Base-by-base conservation (phyloP, 805 yeast species). In the Yarrowia sp. region DNA sequence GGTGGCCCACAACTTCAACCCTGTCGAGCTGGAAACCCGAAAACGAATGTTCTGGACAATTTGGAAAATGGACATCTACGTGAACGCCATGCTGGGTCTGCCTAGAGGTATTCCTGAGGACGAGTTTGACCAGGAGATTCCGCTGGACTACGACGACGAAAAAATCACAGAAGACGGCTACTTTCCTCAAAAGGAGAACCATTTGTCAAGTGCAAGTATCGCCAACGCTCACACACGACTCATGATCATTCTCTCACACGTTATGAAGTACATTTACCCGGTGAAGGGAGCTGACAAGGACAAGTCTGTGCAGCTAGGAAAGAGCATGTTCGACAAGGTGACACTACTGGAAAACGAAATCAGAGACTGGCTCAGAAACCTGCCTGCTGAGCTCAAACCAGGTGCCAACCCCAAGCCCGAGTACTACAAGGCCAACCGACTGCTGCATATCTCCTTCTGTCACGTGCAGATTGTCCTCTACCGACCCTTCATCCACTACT, bases 11-110 rank as follows among this genome's bases (percentile, higher is more conserved):
- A 83, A 76, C 15, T 86, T 87, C 72, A 89, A 89, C 72, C 93
- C 93, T 0, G 87, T 92, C 42, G 96, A 91, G 75, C 81, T 87
- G 46, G 97, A 93, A 75, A 89, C 91, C 1, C 82, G 97, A 70
- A 92, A 92, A 77, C 82, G 97, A 70, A 79, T 93, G 50, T 92
- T 92, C 76, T 92, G 94, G 90, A 89, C 97, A 1, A 88, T 92
- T 71, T 89, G 90, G 77, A 92, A 92, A 76, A 89, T 92, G 89
- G 97, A 93, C 75, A 87, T 91, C 53, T 92, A 93, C 76, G 90
- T 92, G 74, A 91, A 90, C 76, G 89, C 97, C 9, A 87, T 92
- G 80, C 77, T 93, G 72, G 97, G 97, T 1, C 81, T 92, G 64
- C 98, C 98, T 0, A 81, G 91, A 69, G 85, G 92, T 1, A 85